Evolutionary conservation across 2,329 filamentous ascomycete genomes (phyloP), one percentile per base, ranked within the genome.

Genomic region (Colletotrichum caudatum): DNA sequence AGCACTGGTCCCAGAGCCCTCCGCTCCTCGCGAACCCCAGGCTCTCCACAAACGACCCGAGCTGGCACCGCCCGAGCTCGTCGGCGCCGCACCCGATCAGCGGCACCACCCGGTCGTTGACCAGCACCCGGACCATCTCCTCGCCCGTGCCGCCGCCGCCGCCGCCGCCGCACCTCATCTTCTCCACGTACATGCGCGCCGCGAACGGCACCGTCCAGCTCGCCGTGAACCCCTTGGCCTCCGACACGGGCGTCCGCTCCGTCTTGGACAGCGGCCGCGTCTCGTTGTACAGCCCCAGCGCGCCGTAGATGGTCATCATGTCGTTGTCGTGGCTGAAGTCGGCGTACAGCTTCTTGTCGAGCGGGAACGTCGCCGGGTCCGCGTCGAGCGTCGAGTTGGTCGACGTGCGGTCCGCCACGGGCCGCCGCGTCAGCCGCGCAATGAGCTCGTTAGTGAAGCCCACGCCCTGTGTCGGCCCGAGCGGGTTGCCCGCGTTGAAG

Each of bases 271-370:
- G 82, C 14, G 86, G 83, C 18, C 78, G 77, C 0, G 90, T 93
- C 54, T 81, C 82, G 75, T 94, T 93, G 82, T 94, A 97, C 35
- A 97, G 82, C 0, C 94, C 93, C 74, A 98, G 78, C 0, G 94
- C 94, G 6, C 90, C 90, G 78, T 93, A 93, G 8, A 97, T 89
- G 9, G 88, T 87, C 39, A 89, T 89, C 90, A 98, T 94, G 78
- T 92, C 91, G 80, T 97, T 97, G 81, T 98, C 95, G 81, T 98
- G 95, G 74, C 91, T 93, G 78, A 98, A 97, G 81, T 98, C 95
- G 0, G 94, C 94, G 77, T 97, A 98, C 1, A 97, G 82, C 14
- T 82, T 82, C 54, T 84, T 81, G 73, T 87, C 86, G 0, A 97
- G 83, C 0, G 95, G 94, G 77, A 97, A 98, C 0, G 93, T 95